Percentiles rank a stretch among this genome's conserved stretches.
Conservation (phyloP, 2,329 filamentous ascomycete species). For the Ciborinia camelliae region DNA sequence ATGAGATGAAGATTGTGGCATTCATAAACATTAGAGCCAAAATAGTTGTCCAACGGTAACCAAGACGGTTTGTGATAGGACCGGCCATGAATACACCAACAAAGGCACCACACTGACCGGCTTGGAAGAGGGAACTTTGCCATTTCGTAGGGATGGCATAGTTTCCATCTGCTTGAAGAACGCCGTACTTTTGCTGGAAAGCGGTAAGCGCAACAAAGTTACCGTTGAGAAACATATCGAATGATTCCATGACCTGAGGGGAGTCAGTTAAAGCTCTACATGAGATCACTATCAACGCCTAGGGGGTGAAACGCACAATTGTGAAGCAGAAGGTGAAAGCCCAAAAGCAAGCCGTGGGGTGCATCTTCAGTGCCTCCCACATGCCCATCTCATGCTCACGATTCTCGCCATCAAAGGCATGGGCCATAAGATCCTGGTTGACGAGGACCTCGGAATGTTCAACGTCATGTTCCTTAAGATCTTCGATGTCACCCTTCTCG, state of each 20-base stretch:
- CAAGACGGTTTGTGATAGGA: conserved; percentile 55
- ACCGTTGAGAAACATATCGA: conserved; percentile 58
- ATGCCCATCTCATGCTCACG: conserved; percentile 50
- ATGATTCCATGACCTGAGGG: conserved; percentile 59
- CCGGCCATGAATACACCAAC: conserved; percentile 58
- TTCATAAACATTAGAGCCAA: conserved; percentile 54
- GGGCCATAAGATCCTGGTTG: neutral
- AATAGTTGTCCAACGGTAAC: conserved; percentile 59
- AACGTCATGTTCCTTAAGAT: neutral
- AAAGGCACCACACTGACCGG: conserved; percentile 56
- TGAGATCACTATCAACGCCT: conserved; percentile 14
- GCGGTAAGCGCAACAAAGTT: conserved; percentile 52
- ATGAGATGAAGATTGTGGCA: conserved; percentile 42
- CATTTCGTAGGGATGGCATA: conserved; percentile 50
- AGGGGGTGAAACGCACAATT: conserved; percentile 47
- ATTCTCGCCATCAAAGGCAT: conserved; percentile 50
- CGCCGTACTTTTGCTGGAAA: conserved; percentile 39
- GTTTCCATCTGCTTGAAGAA: neutral
- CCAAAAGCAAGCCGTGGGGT: conserved; percentile 53
- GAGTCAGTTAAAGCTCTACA: conserved; percentile 14
- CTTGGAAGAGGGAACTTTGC: conserved; percentile 56
- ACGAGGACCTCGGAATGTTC: neutral
- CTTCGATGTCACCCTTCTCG: neutral
- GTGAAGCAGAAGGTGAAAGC: conserved; percentile 54
- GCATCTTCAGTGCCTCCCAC: conserved; percentile 47